Evolutionary conservation across 2,329 filamentous ascomycete species (phyloP), one percentile per base, ranked within the genome.

Genomic region (Berkeleyomyces basicola): DNA sequence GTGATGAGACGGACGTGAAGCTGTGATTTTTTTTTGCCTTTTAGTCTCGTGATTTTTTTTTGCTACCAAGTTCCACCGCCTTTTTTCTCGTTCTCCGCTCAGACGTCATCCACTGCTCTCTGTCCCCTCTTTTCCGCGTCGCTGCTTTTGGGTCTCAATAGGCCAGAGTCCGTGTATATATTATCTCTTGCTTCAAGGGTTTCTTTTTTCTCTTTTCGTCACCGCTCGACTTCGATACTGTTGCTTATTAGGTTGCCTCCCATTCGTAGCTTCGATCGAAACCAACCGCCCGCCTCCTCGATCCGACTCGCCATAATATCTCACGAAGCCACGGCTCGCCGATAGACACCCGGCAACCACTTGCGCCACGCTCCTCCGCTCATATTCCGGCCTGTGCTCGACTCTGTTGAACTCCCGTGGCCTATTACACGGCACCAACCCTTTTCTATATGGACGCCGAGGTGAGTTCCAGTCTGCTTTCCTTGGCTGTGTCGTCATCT

Each of bases 401-500:
- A 57, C 46, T 42, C 40, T 39, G 14, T 37, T 57, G 23, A 39
- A 10, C 33, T 39, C 39, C n/a, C 5, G 33, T 55, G 33, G 51
- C 51, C 51, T 31, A 16, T 55, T 49, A 36, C 16, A 61, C 47
- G 49, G 60, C 60, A 57, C 39, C 55, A 14, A 23, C 23, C n/a
- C 62, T 60, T 47, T 59, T 64, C 53, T 60, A 62, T 16, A 64
- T 64, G 63, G 63, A 64, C 55, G 60, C 60, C 33, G 63, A 64
- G 63, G 63, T 64, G 58, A 64, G 63, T 62, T 37, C 23, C 23
- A 23, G 23, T 23, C 23, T 58, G 7, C 16, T 11, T 33, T 14
- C 10, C n/a, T 42, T 49, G 9, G 11, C 16, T 11, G 16, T 46
- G 43, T 39, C 51, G 36, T 55, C 51, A 55, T 55, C n/a, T 23